These are phyloP conservation scores for Panicum virgatum DNA, from an alignment of 202 grass and related monocot genomes.

Conservation along the genomic window DNA sequence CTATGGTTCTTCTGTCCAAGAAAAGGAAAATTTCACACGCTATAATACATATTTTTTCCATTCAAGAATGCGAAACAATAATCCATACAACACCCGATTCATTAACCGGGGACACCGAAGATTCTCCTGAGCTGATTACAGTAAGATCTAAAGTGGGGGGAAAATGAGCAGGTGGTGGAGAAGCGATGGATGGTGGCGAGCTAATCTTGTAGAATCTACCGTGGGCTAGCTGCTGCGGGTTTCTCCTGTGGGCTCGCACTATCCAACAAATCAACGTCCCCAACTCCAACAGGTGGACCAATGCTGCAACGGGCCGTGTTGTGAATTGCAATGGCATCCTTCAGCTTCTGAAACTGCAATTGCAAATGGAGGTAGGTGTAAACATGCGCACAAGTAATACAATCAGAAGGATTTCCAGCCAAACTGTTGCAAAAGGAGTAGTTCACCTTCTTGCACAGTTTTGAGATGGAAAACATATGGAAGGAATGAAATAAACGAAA, in stretches of 20 bases:
- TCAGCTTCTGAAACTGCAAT: constrained; percentile 88
- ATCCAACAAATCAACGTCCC: constrained; percentile 54
- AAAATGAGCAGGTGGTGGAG: constrained; percentile 25
- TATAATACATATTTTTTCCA: constrained; percentile 39
- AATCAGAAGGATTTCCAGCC: not conserved
- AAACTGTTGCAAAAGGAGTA: not conserved
- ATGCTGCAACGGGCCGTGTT: constrained; percentile 95
- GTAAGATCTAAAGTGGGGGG: constrained; percentile 15
- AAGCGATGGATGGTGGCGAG: not conserved
- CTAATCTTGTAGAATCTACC: constrained; percentile 26
- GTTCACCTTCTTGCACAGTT: not conserved
- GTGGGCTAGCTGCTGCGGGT: constrained; percentile 61
- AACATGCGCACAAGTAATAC: not conserved
- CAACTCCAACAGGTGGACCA: constrained; percentile 57
- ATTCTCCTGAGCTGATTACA: constrained; percentile 41
- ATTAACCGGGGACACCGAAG: constrained; percentile 20
- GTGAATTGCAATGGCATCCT: constrained; percentile 80
- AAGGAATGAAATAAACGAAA: not conserved
- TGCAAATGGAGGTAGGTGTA: not conserved
- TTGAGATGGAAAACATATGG: not conserved
- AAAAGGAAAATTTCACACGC: constrained; percentile 11
- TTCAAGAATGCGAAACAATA: constrained; percentile 29
- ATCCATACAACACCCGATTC: constrained; percentile 36
- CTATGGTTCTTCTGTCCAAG: constrained; percentile 12
- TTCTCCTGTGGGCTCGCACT: constrained; percentile 51